Conservation (phyloP, 305 asterid species). For the Fraxinus platypoda region DNA sequence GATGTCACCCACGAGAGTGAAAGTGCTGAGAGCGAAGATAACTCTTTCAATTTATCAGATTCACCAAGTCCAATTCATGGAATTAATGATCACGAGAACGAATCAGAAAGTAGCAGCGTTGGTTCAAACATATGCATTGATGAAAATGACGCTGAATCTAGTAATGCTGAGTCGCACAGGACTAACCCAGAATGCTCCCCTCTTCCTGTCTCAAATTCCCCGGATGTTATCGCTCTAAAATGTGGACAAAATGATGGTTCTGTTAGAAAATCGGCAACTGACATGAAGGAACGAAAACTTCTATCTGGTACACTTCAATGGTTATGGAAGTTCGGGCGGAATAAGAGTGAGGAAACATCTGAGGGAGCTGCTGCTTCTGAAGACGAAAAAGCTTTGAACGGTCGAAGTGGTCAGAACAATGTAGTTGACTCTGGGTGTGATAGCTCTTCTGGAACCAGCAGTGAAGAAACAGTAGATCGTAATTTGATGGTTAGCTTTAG, state of each 20-base stretch:
- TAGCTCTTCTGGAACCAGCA: conserved; percentile 42
- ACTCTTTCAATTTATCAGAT: conserved; percentile 46
- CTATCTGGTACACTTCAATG: conserved; percentile 63
- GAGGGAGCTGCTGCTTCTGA: conserved; percentile 37
- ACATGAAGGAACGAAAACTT: conserved; percentile 47
- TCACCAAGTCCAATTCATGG: conserved; percentile 42
- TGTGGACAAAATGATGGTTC: conserved; percentile 35
- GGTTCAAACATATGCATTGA: conserved; percentile 66
- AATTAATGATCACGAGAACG: conserved; percentile 37
- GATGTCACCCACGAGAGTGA: conserved; percentile 34
- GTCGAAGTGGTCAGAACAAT: conserved; percentile 28
- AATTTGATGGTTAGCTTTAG: conserved; percentile 58
- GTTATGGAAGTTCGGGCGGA: conserved; percentile 72
- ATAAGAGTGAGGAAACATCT: conserved; percentile 47
- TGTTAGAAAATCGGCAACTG: conserved; percentile 29
- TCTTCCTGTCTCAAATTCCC: conserved; percentile 38
- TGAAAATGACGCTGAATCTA: conserved; percentile 42
- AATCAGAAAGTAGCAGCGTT: conserved; percentile 69
- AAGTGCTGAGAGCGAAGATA: conserved; percentile 48
- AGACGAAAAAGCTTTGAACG: conserved; percentile 32
- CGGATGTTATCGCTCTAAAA: conserved; percentile 30
- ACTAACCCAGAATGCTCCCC: conserved; percentile 34
- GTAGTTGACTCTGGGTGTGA: conserved; percentile 31
- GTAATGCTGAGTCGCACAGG: conserved; percentile 24
- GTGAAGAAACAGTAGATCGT: conserved; percentile 66